Evolutionary conservation across 164 flowering plant species (phyloP).

Genomic region (Tetrastigma voinierianum): DNA sequence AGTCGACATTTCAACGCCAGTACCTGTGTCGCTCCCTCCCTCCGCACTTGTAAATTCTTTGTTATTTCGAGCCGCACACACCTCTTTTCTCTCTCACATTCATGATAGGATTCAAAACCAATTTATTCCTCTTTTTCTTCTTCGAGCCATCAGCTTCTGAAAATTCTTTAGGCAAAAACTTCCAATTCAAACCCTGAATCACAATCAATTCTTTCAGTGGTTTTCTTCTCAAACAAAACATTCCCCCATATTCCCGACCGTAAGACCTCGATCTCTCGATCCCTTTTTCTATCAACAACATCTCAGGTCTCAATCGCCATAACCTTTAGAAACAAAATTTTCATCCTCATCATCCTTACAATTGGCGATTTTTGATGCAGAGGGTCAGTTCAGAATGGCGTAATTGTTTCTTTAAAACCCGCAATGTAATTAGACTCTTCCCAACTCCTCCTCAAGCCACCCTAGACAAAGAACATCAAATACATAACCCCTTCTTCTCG

Average conservation of each 20-base stretch:
- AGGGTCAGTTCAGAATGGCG: conserved; percentile 7
- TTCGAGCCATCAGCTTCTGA: not conserved
- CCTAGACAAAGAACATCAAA: conserved; percentile 38
- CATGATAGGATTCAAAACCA: not conserved
- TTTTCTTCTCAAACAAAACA: conserved; percentile 1
- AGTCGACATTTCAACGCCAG: too few relatives aligned
- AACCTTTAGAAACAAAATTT: too few relatives aligned
- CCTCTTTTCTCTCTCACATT: too few relatives aligned
- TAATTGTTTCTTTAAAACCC: conserved; percentile 10
- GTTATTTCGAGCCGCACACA: too few relatives aligned
- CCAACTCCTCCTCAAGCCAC: conserved; percentile 17
- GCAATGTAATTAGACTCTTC: not conserved
- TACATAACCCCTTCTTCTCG: conserved; percentile 30
- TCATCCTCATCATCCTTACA: too few relatives aligned
- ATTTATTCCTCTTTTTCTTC: too few relatives aligned
- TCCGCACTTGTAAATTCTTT: too few relatives aligned
- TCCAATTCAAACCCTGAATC: conserved; percentile 7
- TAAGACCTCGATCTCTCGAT: conserved; percentile 3
- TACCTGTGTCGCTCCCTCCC: too few relatives aligned
- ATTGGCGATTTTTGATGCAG: too few relatives aligned
- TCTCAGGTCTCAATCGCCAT: conserved; percentile 5
- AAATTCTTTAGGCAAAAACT: not conserved
- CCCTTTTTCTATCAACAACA: not conserved
- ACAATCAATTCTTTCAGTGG: not conserved
- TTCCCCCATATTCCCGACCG: conserved; percentile 1